Conservation (phyloP, 768 basidiomycete genomes). For the Rhodocollybia butyracea region DNA sequence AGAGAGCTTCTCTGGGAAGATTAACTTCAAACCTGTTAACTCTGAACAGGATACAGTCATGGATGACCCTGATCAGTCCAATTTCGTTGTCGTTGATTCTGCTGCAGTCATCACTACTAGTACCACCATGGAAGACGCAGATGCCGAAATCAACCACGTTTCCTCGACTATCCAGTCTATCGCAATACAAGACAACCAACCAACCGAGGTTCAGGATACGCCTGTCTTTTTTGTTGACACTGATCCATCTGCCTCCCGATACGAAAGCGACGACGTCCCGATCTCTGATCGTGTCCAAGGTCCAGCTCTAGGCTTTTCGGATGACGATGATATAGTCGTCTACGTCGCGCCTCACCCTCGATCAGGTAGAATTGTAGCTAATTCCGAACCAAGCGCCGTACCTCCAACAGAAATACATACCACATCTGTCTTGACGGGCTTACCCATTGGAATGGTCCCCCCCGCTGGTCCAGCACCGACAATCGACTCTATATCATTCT, state of each 20-base stretch:
- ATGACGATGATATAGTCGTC: constrained; percentile 70
- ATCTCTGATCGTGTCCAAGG: neutral
- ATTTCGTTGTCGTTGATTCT: neutral
- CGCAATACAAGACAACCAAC: constrained; percentile 5
- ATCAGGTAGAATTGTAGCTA: constrained; percentile 5
- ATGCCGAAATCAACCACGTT: neutral
- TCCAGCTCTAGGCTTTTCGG: constrained; percentile 13
- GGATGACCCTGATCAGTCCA: neutral
- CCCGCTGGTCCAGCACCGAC: constrained; percentile 12
- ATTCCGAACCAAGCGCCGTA: neutral
- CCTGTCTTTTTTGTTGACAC: constrained; percentile 41
- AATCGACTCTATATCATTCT: constrained; percentile 33
- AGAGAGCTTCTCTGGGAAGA: constrained; percentile 12
- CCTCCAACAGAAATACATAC: neutral
- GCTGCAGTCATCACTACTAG: neutral
- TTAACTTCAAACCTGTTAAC: too few relatives aligned
- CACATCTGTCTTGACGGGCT: neutral
- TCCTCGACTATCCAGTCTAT: neutral
- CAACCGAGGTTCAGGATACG: neutral
- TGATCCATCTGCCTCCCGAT: constrained; percentile 22
- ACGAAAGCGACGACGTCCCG: neutral
- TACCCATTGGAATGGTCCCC: neutral
- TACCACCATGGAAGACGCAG: neutral
- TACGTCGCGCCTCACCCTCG: constrained; percentile 77
- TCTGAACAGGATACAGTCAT: neutral